Base-by-base conservation (phyloP, 352 stramenopile species). In the Phytophthora litchii region DNA sequence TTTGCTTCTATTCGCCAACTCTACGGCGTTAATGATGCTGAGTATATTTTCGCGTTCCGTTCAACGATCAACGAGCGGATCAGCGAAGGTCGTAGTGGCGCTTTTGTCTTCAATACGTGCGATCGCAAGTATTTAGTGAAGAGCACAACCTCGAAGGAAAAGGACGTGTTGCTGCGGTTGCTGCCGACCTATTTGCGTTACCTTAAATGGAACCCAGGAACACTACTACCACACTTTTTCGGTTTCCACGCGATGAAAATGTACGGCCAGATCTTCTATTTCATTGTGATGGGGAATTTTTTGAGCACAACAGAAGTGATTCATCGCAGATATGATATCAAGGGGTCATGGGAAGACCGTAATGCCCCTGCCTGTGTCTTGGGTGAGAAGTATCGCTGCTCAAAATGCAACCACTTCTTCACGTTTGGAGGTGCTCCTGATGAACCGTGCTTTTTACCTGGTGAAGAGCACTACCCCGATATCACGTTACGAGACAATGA, bases 211-310 rank as follows among this genome's bases (percentile, higher is more conserved):
- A 95, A 97, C 54, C 91, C 90, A 7, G 53, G 70, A 16, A 95
- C 85, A 44, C 72, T 97, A 7, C 56, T 97, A n/a, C 86, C 88
- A 16, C 87, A 91, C 7, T 97, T 97, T 59, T 86, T 94, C 9
- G 91, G 91, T 4, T 83, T 94, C 29, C 91, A 97, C 48, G 80
- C 83, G 1, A 94, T 97, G 74, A 92, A 92, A 42, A 94, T 97
- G 83, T 97, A 97, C 62, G 89, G 89, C 6, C 80, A 95, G 46
- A 89, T 86, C 34, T 95, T 95, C 56, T 94, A 91, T 56, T 97
- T 97, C 46, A 85, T 97, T 21, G 91, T 97, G 20, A 97, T 97
- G 91, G 83, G 73, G 42, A 97, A 97, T 54, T 78, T 97, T 42
- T 63, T 97, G 25, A 85, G 86, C 72, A 93, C 86, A 11, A 73